Base-by-base conservation (phyloP, 2,329 filamentous ascomycete genomes). In the Diaporthe vaccinii region DNA sequence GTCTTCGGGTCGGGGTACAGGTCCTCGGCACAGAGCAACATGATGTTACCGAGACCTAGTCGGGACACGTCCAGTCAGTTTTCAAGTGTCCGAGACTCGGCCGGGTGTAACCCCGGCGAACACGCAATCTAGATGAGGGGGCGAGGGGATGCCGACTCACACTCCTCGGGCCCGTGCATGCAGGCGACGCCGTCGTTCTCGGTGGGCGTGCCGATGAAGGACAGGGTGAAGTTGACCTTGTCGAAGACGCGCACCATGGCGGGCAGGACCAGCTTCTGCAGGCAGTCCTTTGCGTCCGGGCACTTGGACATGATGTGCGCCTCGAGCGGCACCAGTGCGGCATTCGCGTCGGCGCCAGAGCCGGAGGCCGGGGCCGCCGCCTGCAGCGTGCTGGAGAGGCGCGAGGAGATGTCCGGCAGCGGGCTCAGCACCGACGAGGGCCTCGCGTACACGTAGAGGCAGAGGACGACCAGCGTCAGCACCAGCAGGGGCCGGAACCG, bases 221-320 rank as follows among this genome's bases (percentile, higher is more conserved):
- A 97, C 75, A 98, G 88, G 41, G 90, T 93, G 83, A 99, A 98
- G 87, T 98, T 93, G 77, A 98, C 95, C 83, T 97, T 97, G 78
- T 95, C 91, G 76, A 91, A 89, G 51, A 96, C 90, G 75, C 91
- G 90, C 83, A 95, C 91, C 96, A 99, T 98, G 31, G 93, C 90
- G 0, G 97, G 97, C 22, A 98, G 85, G 34, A 99, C 89, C 79
- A 99, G 86, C 76, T 95, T 87, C 77, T 91, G 91, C 28, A 99
- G 87, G 81, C 96, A 98, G 81, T 95, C 93, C 87, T 89, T 90
- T 2, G 97, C 95, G 84, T 99, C 97, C 0, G 96, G 96, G 81
- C 97, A 99, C 88, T 98, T 98, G 85, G 92, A 94, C 93, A 98
- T 99, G 80, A 98, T 97, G 83, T 98, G 96, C 74, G 95, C 94